Evolutionary conservation across 257 asterid species (phyloP), one percentile per base, ranked within the genome.

Genomic region (Misopates orontium): DNA sequence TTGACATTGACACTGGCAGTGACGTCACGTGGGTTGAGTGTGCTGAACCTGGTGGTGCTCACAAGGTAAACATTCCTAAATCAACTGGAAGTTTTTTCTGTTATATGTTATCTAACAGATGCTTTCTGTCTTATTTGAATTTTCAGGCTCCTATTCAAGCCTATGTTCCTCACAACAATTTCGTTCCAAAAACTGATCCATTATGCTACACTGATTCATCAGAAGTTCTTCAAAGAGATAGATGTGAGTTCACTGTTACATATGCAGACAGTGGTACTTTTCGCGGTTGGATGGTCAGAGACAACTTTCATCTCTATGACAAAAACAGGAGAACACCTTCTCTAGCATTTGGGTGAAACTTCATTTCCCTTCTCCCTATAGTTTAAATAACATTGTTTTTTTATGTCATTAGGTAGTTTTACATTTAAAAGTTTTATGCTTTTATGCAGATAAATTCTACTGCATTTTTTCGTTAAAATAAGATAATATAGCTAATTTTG

Each of bases 11-110:
- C 66, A 89, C 96, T 16, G 98, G 97, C 45, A 91, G 98, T 73
- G 96, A 87, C 40, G 88, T 91, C 39, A 85, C 98, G 9, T 91
- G 98, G 98, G 86, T 89, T 57, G 95, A 85, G 39, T 91, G 98
- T 72, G 95, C 86, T 56, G 96, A 87, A 40, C 96, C 97, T n/a
- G n/a, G n/a, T 11, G 6, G 14, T 10, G 21, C 53, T 16, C n/a
- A 10, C n/a, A n/a, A 14, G 53, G 53, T 48, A n/a, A 28, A 28
- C 36, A 28, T 7, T 28, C 7, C 4, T 28, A 28, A 3, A 28
- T 28, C 36, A 28, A 28, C 7, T n/a, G n/a, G n/a, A n/a, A n/a
- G n/a, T 28, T 28, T 28, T 28, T 28, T 7, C 7, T 28, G 3
- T 28, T 28, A 28, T 28, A n/a, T n/a, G n/a, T n/a, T 7, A 28